Conservation (phyloP, 352 stramenopile genomes). For the Globisporangium orthogonon region DNA sequence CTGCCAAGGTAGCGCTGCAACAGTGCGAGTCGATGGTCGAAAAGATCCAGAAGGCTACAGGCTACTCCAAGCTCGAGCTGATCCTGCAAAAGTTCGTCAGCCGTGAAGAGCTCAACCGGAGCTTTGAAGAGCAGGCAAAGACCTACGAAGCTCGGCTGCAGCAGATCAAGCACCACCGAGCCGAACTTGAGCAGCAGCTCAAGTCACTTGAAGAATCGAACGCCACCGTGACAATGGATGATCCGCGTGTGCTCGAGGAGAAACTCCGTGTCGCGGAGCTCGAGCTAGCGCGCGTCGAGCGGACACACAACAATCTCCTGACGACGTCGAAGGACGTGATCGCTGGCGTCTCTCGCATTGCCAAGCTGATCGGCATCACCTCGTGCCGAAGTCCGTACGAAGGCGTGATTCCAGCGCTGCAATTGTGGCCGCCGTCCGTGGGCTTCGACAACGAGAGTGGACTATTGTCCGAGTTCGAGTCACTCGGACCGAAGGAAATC, state of each 20-base stretch:
- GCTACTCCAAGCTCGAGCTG: slow-evolving; percentile 67
- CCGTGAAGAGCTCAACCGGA: slow-evolving; percentile 69
- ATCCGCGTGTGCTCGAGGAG: slow-evolving; percentile 64
- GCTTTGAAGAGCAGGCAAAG: slow-evolving; percentile 78
- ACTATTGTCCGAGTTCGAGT: slow-evolving; percentile 65
- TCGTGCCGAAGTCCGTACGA: slow-evolving; percentile 53
- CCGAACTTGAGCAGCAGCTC: slow-evolving; percentile 66
- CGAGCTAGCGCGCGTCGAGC: slow-evolving; percentile 55
- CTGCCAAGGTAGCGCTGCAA: slow-evolving; percentile 67
- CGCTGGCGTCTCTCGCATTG: slow-evolving; percentile 51
- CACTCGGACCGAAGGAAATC: slow-evolving; percentile 55
- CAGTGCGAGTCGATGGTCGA: slow-evolving; percentile 80
- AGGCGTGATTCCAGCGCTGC: slow-evolving; percentile 45
- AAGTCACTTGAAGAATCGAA: slow-evolving; percentile 62
- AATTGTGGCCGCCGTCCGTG: slow-evolving; percentile 55
- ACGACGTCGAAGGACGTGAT: slow-evolving; percentile 77
- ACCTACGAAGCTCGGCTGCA: slow-evolving; percentile 75
- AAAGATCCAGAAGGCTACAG: slow-evolving; percentile 78
- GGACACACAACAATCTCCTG: slow-evolving; percentile 55
- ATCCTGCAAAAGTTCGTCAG: slow-evolving; percentile 78
- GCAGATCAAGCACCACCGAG: slow-evolving; percentile 72
- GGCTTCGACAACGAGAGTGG: slow-evolving; percentile 38
- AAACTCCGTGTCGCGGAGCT: slow-evolving; percentile 66
- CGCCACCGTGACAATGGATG: slow-evolving; percentile 33
- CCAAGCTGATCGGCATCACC: slow-evolving; percentile 71